Percentiles rank a stretch among this genome's conserved stretches.
These are phyloP conservation scores for Talaromyces funiculosus DNA, from an alignment of 2,329 filamentous ascomycete species.

Conservation along the genomic window DNA sequence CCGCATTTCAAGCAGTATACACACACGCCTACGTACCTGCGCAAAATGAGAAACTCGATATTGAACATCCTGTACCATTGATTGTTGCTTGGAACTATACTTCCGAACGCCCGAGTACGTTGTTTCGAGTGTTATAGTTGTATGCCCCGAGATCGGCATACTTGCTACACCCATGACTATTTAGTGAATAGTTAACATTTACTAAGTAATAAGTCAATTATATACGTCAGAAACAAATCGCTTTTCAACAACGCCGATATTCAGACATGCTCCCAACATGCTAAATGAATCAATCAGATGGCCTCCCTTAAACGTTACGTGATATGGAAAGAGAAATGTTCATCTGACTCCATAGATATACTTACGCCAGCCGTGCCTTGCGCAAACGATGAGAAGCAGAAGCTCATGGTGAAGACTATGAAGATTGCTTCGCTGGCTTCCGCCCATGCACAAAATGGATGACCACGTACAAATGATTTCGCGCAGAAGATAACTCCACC, in stretches of 20 bases:
- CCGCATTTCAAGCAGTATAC: background rate
- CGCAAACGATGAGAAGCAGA: too few species aligned
- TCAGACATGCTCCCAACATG: background rate
- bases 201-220: background rate
- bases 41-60: too few species aligned
- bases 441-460: slow-evolving; percentile 19
- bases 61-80: background rate
- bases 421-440: slow-evolving; percentile 13
- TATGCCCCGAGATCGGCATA: background rate
- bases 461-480: slow-evolving; percentile 19
- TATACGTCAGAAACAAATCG: background rate
- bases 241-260: background rate
- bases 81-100: too few species aligned
- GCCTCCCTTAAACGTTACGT: background rate
- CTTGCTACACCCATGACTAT: background rate
- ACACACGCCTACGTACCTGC: too few species aligned
- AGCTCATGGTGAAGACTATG: background rate
- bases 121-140: background rate
- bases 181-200: background rate
- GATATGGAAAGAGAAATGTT: background rate
- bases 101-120: background rate
- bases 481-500: slow-evolving; percentile 17
- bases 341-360: background rate
- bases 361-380: background rate
- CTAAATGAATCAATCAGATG: background rate